Conservation (phyloP, 2,329 filamentous ascomycete species). For the Fusarium brevicatenulatum region DNA sequence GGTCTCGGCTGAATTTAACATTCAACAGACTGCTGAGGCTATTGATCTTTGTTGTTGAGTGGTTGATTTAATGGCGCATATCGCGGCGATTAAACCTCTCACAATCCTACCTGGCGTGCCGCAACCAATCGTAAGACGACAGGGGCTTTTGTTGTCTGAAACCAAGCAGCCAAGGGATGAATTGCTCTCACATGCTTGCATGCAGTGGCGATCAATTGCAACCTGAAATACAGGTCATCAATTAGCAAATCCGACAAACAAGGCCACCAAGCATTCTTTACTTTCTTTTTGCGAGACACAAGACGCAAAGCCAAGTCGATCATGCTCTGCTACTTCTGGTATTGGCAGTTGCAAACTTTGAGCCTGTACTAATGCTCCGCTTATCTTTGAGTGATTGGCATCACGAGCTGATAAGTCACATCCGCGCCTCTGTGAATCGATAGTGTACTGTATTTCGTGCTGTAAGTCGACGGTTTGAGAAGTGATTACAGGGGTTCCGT, state of each 20-base stretch:
- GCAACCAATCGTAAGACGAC: conserved; percentile 22
- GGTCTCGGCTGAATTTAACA: conserved; percentile 12
- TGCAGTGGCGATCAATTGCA: conserved; percentile 25
- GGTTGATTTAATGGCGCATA: conserved; percentile 31
- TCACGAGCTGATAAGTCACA: conserved; percentile 5
- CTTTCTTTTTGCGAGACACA: conserved; percentile 9
- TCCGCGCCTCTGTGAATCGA: conserved; percentile 5
- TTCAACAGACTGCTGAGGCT: not conserved
- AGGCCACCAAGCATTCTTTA: conserved; percentile 8
- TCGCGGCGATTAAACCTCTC: conserved; percentile 19
- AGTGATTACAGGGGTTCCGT: conserved; percentile 25
- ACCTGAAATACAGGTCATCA: not conserved
- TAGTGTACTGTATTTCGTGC: conserved; percentile 7
- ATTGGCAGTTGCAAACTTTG: not conserved
- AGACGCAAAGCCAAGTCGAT: not conserved
- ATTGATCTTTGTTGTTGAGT: conserved; percentile 2
- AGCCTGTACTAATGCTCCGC: not conserved
- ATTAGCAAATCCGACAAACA: not conserved
- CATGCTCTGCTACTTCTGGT: not conserved
- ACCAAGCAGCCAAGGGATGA: conserved; percentile 6
- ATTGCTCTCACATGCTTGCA: conserved; percentile 25
- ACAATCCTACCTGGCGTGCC: conserved; percentile 13
- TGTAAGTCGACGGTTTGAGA: conserved; percentile 36
- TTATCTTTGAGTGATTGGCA: not conserved
- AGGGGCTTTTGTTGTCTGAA: conserved; percentile 18